Percentiles rank a stretch among this genome's conserved stretches.
phyloP scores from a whole-genome alignment of 345 rosid species.

The Citrus unshiu region DNA sequence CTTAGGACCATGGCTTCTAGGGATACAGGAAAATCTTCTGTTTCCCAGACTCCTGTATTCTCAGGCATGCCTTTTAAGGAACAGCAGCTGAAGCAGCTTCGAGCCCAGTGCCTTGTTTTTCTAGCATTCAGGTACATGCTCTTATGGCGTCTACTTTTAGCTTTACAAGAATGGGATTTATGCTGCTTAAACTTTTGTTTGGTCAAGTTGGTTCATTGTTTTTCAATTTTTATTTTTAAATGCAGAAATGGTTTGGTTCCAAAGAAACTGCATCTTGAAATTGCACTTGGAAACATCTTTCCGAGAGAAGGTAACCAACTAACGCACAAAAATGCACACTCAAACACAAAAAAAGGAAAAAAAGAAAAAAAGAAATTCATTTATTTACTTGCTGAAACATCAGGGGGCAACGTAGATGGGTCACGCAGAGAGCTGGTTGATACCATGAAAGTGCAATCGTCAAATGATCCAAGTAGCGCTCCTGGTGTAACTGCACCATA shows the following conservation, averaged over 20 bases:
- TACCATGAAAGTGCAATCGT: conserved; percentile 42
- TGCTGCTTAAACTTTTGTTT: background rate
- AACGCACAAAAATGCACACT: background rate
- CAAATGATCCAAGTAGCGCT: conserved; percentile 35
- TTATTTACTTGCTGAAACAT: conserved; percentile 12
- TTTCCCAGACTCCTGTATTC: conserved; percentile 36
- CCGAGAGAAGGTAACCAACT: conserved; percentile 63
- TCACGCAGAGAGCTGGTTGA: conserved; percentile 47
- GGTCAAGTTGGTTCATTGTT: conserved; percentile 8
- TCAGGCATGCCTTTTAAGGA: conserved; percentile 76
- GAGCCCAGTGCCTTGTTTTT: conserved; percentile 94
- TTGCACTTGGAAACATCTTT: conserved; percentile 71
- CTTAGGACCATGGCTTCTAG: conserved; percentile 44
- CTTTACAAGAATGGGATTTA: conserved; percentile 1
- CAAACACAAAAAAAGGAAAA: background rate
- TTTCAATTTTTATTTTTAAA: background rate
- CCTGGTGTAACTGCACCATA: conserved; percentile 41
- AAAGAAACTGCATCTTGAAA: conserved; percentile 81
- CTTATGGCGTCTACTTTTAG: conserved; percentile 12
- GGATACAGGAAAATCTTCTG: conserved; percentile 67
- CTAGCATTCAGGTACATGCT: conserved; percentile 70
- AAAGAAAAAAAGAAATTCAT: background rate
- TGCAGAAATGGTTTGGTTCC: conserved; percentile 75
- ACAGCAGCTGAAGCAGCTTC: conserved; percentile 88
- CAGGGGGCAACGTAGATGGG: conserved; percentile 49